These are phyloP conservation scores for Henckelia pumila DNA, from an alignment of 257 asterid species.

Conservation along the genomic window DNA sequence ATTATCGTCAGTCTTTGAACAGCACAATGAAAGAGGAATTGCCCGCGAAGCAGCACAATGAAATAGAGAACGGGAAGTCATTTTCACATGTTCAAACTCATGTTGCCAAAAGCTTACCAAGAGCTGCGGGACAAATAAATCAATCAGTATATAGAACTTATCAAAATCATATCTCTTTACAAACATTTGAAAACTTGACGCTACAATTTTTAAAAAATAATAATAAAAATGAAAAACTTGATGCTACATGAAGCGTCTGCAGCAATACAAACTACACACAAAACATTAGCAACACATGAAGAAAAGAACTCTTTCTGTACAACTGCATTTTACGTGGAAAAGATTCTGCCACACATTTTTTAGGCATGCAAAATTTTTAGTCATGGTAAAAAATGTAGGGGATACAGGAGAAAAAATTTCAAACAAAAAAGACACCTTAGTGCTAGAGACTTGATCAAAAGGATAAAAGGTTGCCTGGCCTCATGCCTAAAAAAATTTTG, in stretches of 20 bases:
- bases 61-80: slow-evolving; percentile 98
- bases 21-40: slow-evolving; percentile 63
- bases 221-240: too few relatives aligned
- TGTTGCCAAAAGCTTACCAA: slow-evolving; percentile 98
- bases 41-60: slow-evolving; percentile 98
- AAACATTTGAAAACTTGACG: slow-evolving; percentile 7
- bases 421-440: slow-evolving; percentile 11
- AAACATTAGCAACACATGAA: not conserved
- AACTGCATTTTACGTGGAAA: not conserved
- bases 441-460: slow-evolving; percentile 5
- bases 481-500: not conserved
- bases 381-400: not conserved
- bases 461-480: slow-evolving; percentile 1
- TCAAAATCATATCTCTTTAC: slow-evolving; percentile 17
- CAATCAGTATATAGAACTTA: slow-evolving; percentile 23
- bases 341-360: not conserved
- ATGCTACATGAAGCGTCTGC: slow-evolving; percentile 11
- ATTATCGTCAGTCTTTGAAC: slow-evolving; percentile 38
- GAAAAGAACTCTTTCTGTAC: not conserved
- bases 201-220: too few relatives aligned
- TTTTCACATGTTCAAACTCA: slow-evolving; percentile 83
- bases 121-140: slow-evolving; percentile 50
- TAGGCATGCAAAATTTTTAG: not conserved
- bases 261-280: slow-evolving; percentile 9
- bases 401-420: not conserved